Evolutionary conservation across 2,329 filamentous ascomycete species (phyloP), one percentile per base, ranked within the genome.

Genomic region (Fusarium heterosporum): DNA sequence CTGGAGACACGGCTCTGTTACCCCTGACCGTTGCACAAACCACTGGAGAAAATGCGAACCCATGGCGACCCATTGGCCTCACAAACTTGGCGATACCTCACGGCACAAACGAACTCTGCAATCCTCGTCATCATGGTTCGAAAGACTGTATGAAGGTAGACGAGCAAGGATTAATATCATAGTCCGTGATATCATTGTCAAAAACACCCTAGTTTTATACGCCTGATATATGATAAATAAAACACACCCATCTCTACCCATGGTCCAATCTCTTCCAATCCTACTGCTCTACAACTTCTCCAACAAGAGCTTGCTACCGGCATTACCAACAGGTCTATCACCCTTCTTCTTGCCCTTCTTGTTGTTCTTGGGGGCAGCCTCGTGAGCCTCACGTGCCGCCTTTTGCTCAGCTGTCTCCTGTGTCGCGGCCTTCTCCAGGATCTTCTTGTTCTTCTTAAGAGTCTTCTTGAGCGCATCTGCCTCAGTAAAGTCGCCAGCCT

Each of bases 401-500:
- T 82, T 84, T 75, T 86, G 86, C 73, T 84, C 83, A 7, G 78
- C 74, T 19, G 81, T 88, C 80, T 84, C 86, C 72, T 85, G 85
- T 43, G 78, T 84, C 3, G 90, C 89, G 11, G 90, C 90, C 76
- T 86, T 88, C 74, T 92, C 83, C 56, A 97, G 80, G 61, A 81
- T 80, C 80, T 90, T 89, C 82, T 88, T 92, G 70, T 89, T 87
- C 80, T 91, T 90, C 81, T 88, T 90, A 70, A 97, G 80, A 14
- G 83, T 86, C 77, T 89, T 88, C 74, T 89, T 82, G 51, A 97
- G 81, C 72, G 91, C 89, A 16, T 85, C 83, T 72, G 85, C 88
- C 71, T 88, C 84, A 26, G 82, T 83, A 72, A 96, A 96, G 58
- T 89, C 88, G 22, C 86, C 83, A 0, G 90, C 87, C 79, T 98